phyloP scores from a whole-genome alignment of 2,329 filamentous ascomycete genomes.

The Taxawa tesnikishii region DNA sequence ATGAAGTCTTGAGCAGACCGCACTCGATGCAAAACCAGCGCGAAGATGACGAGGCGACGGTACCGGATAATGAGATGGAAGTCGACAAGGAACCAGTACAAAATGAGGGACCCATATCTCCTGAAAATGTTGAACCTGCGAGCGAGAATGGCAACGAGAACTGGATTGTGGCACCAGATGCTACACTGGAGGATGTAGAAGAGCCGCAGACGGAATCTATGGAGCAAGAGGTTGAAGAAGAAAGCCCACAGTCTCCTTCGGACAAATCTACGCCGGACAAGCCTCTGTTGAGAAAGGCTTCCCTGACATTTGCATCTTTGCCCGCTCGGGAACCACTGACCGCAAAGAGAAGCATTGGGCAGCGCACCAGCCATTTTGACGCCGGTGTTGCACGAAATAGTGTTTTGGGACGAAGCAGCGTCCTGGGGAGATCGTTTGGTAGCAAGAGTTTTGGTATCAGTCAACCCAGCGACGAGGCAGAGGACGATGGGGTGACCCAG shows the following conservation, averaged over 20 bases:
- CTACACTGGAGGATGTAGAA: conserved; percentile 12
- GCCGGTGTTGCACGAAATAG: too few species aligned
- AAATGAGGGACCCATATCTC: too few species aligned
- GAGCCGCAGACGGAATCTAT: conserved; percentile 23
- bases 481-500: conserved; percentile 16
- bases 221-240: conserved; percentile 30
- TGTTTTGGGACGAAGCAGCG: conserved; percentile 52
- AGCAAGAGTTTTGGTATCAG: conserved; percentile 51
- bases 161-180: conserved; percentile 6
- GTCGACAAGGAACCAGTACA: too few species aligned
- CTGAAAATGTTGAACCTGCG: too few species aligned
- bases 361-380: conserved; percentile 67
- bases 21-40: conserved; percentile 10
- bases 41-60: conserved; percentile 20
- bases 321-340: conserved; percentile 81
- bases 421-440: conserved; percentile 60
- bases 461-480: conserved; percentile 44
- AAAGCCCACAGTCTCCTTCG: conserved; percentile 42
- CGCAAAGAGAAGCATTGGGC: conserved; percentile 69
- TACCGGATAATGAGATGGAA: conserved; percentile 10
- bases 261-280: conserved; percentile 64
- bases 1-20: conserved; percentile 25
- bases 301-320: conserved; percentile 83
- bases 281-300: conserved; percentile 79
- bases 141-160: conserved; percentile 15